Percentiles rank a stretch among this genome's conserved stretches.
These are phyloP conservation scores for Hanseniaspora meyeri DNA, from an alignment of 805 yeast genomes.

Conservation along the genomic window DNA sequence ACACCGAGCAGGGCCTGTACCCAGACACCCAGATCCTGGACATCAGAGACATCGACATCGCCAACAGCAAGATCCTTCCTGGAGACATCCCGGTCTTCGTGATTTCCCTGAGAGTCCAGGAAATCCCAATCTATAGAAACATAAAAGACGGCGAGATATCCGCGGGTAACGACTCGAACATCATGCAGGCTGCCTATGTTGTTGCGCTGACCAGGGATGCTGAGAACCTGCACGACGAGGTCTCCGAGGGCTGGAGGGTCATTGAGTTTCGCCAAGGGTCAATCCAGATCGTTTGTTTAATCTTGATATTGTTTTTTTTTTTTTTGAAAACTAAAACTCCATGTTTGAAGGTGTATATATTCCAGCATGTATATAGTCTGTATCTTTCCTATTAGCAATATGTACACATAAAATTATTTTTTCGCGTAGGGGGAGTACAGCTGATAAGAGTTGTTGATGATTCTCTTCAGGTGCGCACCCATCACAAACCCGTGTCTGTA, in stretches of 20 bases:
- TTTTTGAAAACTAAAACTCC: too few species aligned
- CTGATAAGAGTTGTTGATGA: not conserved
- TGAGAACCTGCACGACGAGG: constrained; percentile 77
- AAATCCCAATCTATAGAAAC: constrained; percentile 76
- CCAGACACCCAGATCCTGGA: constrained; percentile 87
- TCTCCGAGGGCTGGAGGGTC: constrained; percentile 95
- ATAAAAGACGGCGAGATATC: constrained; percentile 86
- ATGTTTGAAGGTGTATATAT: not conserved
- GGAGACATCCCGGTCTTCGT: constrained; percentile 91
- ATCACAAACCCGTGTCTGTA: constrained; percentile 13
- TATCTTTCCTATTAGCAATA: too few species aligned
- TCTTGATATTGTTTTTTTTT: not conserved
- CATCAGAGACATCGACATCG: constrained; percentile 87
- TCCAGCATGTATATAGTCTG: not conserved
- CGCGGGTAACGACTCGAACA: constrained; percentile 91
- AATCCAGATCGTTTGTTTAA: constrained; percentile 67
- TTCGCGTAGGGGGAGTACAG: not conserved
- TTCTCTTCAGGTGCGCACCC: constrained; percentile 7
- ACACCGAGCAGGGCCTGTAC: constrained; percentile 78
- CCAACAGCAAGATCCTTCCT: constrained; percentile 73
- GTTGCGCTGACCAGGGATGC: constrained; percentile 89
- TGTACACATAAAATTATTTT: too few species aligned
- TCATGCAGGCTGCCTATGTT: constrained; percentile 86
- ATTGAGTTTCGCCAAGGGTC: constrained; percentile 89
- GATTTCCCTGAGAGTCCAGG: constrained; percentile 93